Percentiles rank a stretch among this genome's conserved stretches.
Evolutionary conservation across 352 stramenopile species (phyloP).

Genomic region (Halophytophthora batemanensis): DNA sequence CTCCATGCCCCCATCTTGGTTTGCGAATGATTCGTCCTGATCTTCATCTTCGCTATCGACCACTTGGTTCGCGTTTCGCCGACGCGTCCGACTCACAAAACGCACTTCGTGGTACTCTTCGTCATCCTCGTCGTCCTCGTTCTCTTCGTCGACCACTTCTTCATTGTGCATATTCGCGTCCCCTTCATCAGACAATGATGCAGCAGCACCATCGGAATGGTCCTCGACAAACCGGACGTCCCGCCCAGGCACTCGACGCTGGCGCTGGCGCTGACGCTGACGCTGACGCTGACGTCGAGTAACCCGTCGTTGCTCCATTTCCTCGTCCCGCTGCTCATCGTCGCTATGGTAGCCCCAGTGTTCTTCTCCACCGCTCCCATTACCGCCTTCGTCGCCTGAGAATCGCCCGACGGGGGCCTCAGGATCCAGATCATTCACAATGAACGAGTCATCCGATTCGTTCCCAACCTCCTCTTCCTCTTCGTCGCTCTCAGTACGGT

Average conservation of each 20-base stretch:
- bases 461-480: slow-evolving; percentile 37
- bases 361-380: too few relatives aligned
- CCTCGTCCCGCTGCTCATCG: slow-evolving; percentile 36
- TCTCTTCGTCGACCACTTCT: too few relatives aligned
- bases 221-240: slow-evolving; percentile 25
- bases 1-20: too few relatives aligned
- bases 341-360: slow-evolving; percentile 26
- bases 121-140: too few relatives aligned
- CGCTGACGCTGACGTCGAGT: slow-evolving; percentile 17
- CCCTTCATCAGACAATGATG: too few relatives aligned
- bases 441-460: slow-evolving; percentile 71
- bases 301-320: slow-evolving; percentile 12
- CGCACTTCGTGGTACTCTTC: too few relatives aligned
- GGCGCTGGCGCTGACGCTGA: too few relatives aligned
- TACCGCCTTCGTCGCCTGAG: slow-evolving; percentile 28
- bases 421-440: slow-evolving; percentile 49
- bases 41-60: too few relatives aligned
- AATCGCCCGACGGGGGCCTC: slow-evolving; percentile 22
- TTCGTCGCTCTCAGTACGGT: slow-evolving; percentile 39
- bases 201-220: too few relatives aligned
- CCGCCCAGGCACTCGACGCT: slow-evolving; percentile 5
- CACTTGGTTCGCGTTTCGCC: too few relatives aligned
- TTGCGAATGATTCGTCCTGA: slow-evolving; percentile 12
- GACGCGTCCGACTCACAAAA: too few relatives aligned
- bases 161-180: too few relatives aligned